Evolutionary conservation across 1,284 basidiomycete genomes (phyloP).

Genomic region (Leccinum laetum): DNA sequence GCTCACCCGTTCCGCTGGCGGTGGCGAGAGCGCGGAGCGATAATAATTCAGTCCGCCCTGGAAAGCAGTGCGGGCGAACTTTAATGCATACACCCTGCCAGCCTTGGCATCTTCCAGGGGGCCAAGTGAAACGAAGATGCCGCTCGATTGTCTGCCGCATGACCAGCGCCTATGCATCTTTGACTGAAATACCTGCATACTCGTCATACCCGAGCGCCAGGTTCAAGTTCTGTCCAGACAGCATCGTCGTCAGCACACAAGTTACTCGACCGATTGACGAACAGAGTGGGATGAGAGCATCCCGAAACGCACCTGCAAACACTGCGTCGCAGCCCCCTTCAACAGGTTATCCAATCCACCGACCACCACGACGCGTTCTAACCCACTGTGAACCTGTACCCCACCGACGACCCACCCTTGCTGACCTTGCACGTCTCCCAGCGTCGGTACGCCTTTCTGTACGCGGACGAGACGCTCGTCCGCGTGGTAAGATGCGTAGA

Average conservation of each 20-base stretch:
- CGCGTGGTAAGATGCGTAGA: slow-evolving; percentile 82
- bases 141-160: slow-evolving; percentile 29
- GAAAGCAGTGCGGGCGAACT: slow-evolving; percentile 56
- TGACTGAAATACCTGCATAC: slow-evolving; percentile 73
- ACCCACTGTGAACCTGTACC: slow-evolving; percentile 89
- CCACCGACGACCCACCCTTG: slow-evolving; percentile 95
- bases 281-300: neutral
- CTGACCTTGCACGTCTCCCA: slow-evolving; percentile 75
- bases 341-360: slow-evolving; percentile 95
- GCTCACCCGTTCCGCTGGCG: slow-evolving; percentile 15
- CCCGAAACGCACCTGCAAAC: slow-evolving; percentile 71
- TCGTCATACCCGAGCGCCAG: slow-evolving; percentile 94
- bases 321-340: slow-evolving; percentile 98
- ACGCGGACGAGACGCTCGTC: slow-evolving; percentile 72
- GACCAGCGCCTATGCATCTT: slow-evolving; percentile 7
- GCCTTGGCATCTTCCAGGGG: slow-evolving; percentile 46
- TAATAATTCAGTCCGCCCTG: slow-evolving; percentile 66
- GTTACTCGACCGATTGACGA: neutral
- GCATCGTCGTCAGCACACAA: neutral
- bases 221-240: slow-evolving; percentile 90
- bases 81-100: slow-evolving; percentile 43
- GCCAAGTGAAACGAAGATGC: slow-evolving; percentile 45
- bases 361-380: slow-evolving; percentile 90
- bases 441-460: slow-evolving; percentile 73
- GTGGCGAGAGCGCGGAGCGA: slow-evolving; percentile 37